Evolutionary conservation across 495 filamentous ascomycete species (phyloP).

Genomic region (Halenospora varia): DNA sequence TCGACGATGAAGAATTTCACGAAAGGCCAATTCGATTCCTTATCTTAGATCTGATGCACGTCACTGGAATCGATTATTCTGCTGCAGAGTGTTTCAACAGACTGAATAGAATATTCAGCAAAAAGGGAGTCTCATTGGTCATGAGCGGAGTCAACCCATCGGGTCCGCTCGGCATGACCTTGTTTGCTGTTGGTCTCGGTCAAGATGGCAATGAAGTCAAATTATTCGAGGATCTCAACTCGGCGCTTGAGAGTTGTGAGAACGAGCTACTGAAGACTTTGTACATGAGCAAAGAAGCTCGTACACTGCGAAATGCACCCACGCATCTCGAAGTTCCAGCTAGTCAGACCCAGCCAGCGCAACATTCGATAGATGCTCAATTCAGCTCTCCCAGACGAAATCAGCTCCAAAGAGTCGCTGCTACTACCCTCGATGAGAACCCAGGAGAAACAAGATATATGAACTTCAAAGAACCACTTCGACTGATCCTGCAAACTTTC

Average conservation of each 20-base stretch:
- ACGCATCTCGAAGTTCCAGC: constrained; percentile 51
- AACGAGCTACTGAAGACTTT: constrained; percentile 89
- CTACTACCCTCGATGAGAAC: constrained; percentile 55
- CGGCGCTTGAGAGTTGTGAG: constrained; percentile 88
- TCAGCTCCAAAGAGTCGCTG: constrained; percentile 75
- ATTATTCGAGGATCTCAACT: constrained; percentile 86
- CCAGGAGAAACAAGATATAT: constrained; percentile 58
- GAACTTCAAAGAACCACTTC: constrained; percentile 81
- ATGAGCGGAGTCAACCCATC: constrained; percentile 75
- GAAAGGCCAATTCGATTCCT: constrained; percentile 79
- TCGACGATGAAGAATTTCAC: constrained; percentile 76
- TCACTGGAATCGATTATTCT: constrained; percentile 92
- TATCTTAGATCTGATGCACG: constrained; percentile 83
- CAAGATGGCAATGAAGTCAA: constrained; percentile 54
- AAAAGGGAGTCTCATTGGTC: constrained; percentile 70
- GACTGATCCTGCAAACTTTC: constrained; percentile 90
- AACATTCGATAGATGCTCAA: constrained; percentile 43
- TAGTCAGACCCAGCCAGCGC: constrained; percentile 9
- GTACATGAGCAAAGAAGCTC: constrained; percentile 54
- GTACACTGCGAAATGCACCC: constrained; percentile 28
- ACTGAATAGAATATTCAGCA: constrained; percentile 75
- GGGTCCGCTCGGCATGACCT: constrained; percentile 67
- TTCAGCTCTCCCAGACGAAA: constrained; percentile 75
- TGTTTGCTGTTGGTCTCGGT: constrained; percentile 72
- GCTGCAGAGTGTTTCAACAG: constrained; percentile 91